Conservation (phyloP, 495 filamentous ascomycete genomes). For the Apodospora peruviana region DNA sequence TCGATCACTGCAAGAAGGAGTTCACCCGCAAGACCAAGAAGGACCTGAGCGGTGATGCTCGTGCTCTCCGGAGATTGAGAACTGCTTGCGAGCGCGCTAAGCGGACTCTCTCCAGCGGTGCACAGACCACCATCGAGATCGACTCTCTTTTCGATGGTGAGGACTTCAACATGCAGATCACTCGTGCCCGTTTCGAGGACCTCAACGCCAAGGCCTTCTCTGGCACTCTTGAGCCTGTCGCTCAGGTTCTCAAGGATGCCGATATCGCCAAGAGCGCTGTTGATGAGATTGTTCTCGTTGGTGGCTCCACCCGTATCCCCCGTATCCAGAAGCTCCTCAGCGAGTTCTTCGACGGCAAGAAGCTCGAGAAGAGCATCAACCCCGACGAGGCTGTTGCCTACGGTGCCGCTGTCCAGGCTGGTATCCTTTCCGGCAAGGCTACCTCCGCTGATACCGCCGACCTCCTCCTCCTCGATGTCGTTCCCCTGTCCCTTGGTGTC, state of each 20-base stretch:
- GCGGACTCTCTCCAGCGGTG: constrained; percentile 93
- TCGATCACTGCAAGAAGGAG: constrained; percentile 92
- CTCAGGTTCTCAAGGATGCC: constrained; percentile 96
- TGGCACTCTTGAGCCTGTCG: constrained; percentile 94
- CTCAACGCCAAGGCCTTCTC: constrained; percentile 96
- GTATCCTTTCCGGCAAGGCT: constrained; percentile 95
- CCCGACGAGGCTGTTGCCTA: constrained; percentile 98
- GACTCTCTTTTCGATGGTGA: constrained; percentile 97
- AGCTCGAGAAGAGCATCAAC: constrained; percentile 99
- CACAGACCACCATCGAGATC: constrained; percentile 97
- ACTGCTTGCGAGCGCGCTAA: constrained; percentile 99
- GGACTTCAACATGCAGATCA: constrained; percentile 98
- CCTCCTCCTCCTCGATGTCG: constrained; percentile 92
- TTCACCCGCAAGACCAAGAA: constrained; percentile 89
- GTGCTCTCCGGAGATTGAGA: constrained; percentile 94
- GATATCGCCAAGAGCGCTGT: constrained; percentile 90
- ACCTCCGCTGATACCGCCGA: constrained; percentile 93
- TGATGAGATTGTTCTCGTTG: constrained; percentile 97
- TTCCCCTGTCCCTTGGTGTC: constrained; percentile 96
- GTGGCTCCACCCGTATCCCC: constrained; percentile 98
- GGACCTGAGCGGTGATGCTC: constrained; percentile 79
- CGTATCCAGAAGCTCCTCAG: constrained; percentile 96
- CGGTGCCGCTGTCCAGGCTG: constrained; percentile 97
- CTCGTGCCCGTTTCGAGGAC: constrained; percentile 98
- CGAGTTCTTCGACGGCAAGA: constrained; percentile 99